Percentiles rank a stretch among this genome's conserved stretches.
Conservation (phyloP, 108 stramenopile species). For the Nitzschia sp. region DNA sequence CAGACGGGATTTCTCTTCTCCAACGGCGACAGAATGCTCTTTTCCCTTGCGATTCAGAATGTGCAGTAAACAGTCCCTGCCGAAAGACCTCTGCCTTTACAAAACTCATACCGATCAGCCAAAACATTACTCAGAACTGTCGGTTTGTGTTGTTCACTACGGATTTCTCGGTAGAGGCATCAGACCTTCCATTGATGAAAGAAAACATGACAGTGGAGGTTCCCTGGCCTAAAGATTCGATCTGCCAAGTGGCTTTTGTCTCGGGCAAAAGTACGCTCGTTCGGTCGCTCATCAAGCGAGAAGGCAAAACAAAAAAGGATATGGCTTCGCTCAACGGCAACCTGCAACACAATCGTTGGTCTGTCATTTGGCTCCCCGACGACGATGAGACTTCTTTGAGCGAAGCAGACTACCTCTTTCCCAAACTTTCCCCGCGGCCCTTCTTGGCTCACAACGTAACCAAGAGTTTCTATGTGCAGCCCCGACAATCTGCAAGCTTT, state of each 20-base stretch:
- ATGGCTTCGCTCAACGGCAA: conserved; percentile 51
- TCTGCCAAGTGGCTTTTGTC: conserved; percentile 78
- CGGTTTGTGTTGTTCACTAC: conserved; percentile 59
- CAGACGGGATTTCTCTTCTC: conserved; percentile 13
- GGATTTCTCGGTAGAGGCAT: conserved; percentile 49
- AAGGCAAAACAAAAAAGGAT: not conserved
- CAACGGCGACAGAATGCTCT: conserved; percentile 27
- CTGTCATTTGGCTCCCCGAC: conserved; percentile 39
- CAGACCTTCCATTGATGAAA: conserved; percentile 36
- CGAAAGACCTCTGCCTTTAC: conserved; percentile 45
- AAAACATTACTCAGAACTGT: conserved; percentile 47
- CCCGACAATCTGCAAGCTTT: conserved; percentile 25
- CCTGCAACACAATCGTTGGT: conserved; percentile 54
- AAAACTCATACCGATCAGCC: conserved; percentile 34
- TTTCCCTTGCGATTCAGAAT: conserved; percentile 55
- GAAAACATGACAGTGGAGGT: conserved; percentile 17
- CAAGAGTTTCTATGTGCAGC: conserved; percentile 58
- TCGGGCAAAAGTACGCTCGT: conserved; percentile 56
- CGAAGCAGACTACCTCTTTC: conserved; percentile 59
- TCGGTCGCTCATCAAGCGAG: conserved; percentile 15
- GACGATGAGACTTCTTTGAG: conserved; percentile 36
- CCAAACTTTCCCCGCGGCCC: conserved; percentile 53
- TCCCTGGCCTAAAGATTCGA: conserved; percentile 29
- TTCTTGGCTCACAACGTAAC: conserved; percentile 51
- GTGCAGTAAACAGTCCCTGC: conserved; percentile 34